Evolutionary conservation across 805 yeast genomes (phyloP), one percentile per base, ranked within the genome.

Genomic region (Pichia cabralensis): DNA sequence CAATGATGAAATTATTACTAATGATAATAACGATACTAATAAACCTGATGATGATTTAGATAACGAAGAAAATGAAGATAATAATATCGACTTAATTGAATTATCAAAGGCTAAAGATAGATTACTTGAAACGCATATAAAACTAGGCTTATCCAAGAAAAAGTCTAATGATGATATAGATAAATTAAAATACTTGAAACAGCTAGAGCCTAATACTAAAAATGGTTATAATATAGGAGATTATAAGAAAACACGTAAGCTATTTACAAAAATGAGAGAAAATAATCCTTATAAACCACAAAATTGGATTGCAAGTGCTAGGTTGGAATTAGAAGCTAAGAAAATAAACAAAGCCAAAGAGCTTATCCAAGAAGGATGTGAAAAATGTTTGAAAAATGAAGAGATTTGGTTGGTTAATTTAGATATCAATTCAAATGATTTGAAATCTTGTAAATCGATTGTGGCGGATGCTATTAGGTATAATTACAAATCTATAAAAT

Each of bases 231-330:
- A 55, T 27, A 45, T 70, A 25, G 82, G 76, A 4, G 88, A 82
- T 42, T 55, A 76, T 3, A 61, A 62, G 28, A 74, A 71, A 40
- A 73, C 77, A 24, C 60, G 92, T 24, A 49, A 64, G 3, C 61
- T 85, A 8, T 63, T 88, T 30, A 61, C 70, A n/a, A 76, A 85
- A 3, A 67, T 82, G 43, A 65, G 94, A 23, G 72, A 70, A 43
- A 60, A 84, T 0, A 80, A 83, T 46, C 95, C 96, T 0, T 56
- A 60, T 27, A 78, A 76, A 38, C 71, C 94, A 0, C 71, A 71
- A 31, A 82, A 80, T 5, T 89, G 95, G 95, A 80, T 89, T 16
- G 84, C 94, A 0, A 72, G 85, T 31, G 94, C 95, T 0, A 58
- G 84, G 30, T 52, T 85, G 8, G 97, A 89, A 49, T 80, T 73